Percentiles rank a stretch among this genome's conserved stretches.
Evolutionary conservation across 1,139 yeast species (phyloP).

Genomic region (Entelexis paramagnoliae): DNA sequence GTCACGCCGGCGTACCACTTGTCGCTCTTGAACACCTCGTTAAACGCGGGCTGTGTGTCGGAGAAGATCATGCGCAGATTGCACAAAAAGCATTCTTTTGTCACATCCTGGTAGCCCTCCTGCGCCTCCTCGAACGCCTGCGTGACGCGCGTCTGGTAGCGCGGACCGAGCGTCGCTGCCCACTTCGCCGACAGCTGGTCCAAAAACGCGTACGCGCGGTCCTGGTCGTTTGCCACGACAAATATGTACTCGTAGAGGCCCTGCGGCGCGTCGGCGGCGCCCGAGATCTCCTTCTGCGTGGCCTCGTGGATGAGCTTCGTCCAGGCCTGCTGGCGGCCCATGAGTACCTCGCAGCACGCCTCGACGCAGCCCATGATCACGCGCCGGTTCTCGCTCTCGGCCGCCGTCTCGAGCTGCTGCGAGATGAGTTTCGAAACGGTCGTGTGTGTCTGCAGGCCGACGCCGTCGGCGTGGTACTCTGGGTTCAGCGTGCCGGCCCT

Average conservation of each 20-base stretch:
- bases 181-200: conserved; percentile 63
- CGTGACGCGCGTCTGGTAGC: conserved; percentile 33
- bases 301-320: conserved; percentile 48
- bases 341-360: conserved; percentile 56
- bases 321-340: conserved; percentile 54
- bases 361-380: conserved; percentile 75
- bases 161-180: conserved; percentile 54
- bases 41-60: conserved; percentile 47
- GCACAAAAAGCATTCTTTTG: conserved; percentile 56
- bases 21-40: conserved; percentile 36
- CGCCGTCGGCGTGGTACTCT: conserved; percentile 55
- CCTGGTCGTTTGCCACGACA: conserved; percentile 81
- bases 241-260: conserved; percentile 73
- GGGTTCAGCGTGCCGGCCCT: conserved; percentile 59
- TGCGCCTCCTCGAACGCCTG: conserved; percentile 40
- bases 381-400: conserved; percentile 74
- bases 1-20: conserved; percentile 38
- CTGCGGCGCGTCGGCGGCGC: conserved; percentile 42
- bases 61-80: conserved; percentile 59
- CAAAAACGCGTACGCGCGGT: conserved; percentile 69
- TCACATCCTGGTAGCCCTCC: conserved; percentile 68
- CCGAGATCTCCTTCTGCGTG: conserved; percentile 35
- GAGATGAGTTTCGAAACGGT: conserved; percentile 73
- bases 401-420: conserved; percentile 88
- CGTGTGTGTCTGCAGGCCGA: conserved; percentile 56